Evolutionary conservation across 2,329 filamentous ascomycete genomes (phyloP), one percentile per base, ranked within the genome.

Genomic region (Beauveria sp.): DNA sequence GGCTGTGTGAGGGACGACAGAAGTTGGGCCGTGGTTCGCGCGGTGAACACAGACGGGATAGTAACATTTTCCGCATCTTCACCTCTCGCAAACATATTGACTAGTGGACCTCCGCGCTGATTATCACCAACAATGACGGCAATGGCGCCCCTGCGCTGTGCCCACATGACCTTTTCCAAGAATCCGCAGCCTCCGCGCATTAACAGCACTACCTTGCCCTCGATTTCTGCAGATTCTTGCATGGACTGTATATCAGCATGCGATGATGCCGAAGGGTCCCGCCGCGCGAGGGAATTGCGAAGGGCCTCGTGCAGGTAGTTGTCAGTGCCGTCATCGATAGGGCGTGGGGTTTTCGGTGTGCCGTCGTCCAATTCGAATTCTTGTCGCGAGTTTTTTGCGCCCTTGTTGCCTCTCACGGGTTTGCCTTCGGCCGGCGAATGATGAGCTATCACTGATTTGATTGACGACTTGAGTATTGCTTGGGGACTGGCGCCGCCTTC

Each of bases 41-140:
- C 96, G 0, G 95, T 98, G 74, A 99, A 99, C 10, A 98, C 81
- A 0, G 95, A 91, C 1, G 95, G 93, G 59, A 99, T 97, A 0
- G 91, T 91, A 66, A 98, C 85, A 69, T 97, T 96, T 40, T 93
- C 96, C 3, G 93, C 96, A 40, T 75, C 74, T 71, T 98, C 93
- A 43, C 93, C 95, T 69, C 90, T 86, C n/a, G 95, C 95, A 73
- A 96, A 98, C 95, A 99, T 99, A 68, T 96, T 95, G 56, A 98
- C 90, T 64, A 99, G 78, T 42, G 89, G 89, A 4, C 92, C 93
- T 50, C 93, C 93, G 64, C 90, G 89, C 62, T 90, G 88, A 72
- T 97, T 90, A 73, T 99, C 95, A 28, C 95, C 95, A 3, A 99
- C 93, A 66, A 99, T 96, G 63, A 99, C 79, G 42, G 91, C 95